A percentile compares a stretch with the other conserved stretches of the same genome.
Conservation (phyloP, 768 basidiomycete genomes). For the Podaxis sp. region DNA sequence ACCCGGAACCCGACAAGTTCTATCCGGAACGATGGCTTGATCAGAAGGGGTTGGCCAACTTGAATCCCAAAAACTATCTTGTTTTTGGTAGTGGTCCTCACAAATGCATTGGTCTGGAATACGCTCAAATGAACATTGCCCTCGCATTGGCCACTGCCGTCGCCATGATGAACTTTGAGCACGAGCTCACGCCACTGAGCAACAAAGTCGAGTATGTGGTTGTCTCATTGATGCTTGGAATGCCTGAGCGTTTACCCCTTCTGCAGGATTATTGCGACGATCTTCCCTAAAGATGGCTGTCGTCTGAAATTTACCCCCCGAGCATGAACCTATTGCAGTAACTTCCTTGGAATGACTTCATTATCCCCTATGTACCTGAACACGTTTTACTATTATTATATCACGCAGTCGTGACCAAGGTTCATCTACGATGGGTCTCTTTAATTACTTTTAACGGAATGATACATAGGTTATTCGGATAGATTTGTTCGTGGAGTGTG, state of each 20-base stretch:
- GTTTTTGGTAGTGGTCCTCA: conserved; percentile 95
- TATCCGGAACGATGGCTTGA: conserved; percentile 93
- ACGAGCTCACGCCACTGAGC: conserved; percentile 74
- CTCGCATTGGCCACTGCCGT: conserved; percentile 82
- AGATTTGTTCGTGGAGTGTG: not conserved
- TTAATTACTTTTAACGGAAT: conserved; percentile 1
- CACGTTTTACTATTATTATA: not conserved
- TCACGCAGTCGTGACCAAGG: not conserved
- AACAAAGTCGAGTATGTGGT: conserved; percentile 74
- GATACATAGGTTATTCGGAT: not conserved
- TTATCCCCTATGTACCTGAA: not conserved
- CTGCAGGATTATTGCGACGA: conserved; percentile 84
- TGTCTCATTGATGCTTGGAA: not conserved
- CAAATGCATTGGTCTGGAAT: conserved; percentile 88
- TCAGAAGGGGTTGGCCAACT: conserved; percentile 67
- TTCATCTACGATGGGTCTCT: not conserved
- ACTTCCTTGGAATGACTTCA: not conserved
- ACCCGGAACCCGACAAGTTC: conserved; percentile 81
- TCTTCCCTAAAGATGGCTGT: conserved; percentile 95
- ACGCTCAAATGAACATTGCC: conserved; percentile 87
- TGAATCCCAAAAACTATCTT: conserved; percentile 91
- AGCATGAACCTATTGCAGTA: conserved; percentile 5
- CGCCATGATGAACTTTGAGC: conserved; percentile 80
- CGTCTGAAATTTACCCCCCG: conserved; percentile 73
- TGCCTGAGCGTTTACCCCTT: not conserved